Conservation (phyloP, 495 filamentous ascomycete genomes). For the Neurospora sp. region DNA sequence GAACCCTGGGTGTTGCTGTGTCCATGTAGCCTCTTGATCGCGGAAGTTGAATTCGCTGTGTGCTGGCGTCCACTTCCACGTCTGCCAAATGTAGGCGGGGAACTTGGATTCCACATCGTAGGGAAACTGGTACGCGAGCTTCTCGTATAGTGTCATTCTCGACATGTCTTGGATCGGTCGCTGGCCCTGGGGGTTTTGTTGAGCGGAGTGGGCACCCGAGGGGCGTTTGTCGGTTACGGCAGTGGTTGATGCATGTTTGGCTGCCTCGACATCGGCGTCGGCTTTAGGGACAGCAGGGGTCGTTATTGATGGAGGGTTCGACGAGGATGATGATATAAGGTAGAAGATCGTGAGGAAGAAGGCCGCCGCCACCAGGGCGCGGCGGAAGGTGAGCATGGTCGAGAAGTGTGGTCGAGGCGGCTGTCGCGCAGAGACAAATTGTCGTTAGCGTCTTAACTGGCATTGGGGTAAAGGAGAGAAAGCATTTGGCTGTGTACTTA, state of each 20-base stretch:
- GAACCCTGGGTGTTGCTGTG: slow-evolving; percentile 79
- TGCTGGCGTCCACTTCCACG: slow-evolving; percentile 85
- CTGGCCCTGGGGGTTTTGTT: slow-evolving; percentile 23
- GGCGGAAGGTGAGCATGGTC: slow-evolving; percentile 55
- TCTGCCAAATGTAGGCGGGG: slow-evolving; percentile 98
- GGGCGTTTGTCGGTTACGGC: slow-evolving; percentile 5
- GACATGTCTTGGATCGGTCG: slow-evolving; percentile 42
- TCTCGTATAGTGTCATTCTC: slow-evolving; percentile 63
- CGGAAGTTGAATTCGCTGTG: slow-evolving; percentile 75
- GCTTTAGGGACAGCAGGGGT: slow-evolving; percentile 13
- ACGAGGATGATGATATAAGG: slow-evolving; percentile 49
- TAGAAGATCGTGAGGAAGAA: slow-evolving; percentile 60
- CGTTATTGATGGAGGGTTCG: slow-evolving; percentile 5
- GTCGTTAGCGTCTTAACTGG: slow-evolving; percentile 1
- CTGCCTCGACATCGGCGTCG: slow-evolving; percentile 10
- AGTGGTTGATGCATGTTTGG: slow-evolving; percentile 16
- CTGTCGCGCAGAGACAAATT: slow-evolving; percentile 1
- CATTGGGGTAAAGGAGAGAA: not conserved
- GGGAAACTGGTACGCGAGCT: slow-evolving; percentile 85
- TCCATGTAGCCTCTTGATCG: slow-evolving; percentile 81
- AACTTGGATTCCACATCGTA: slow-evolving; percentile 84
- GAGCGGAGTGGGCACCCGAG: slow-evolving; percentile 13
- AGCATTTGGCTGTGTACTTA: not conserved
- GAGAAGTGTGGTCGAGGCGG: not conserved
- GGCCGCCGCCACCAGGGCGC: slow-evolving; percentile 57